These are phyloP conservation scores for Meira nashicola DNA, from an alignment of 1,284 basidiomycete genomes.

Conservation along the genomic window DNA sequence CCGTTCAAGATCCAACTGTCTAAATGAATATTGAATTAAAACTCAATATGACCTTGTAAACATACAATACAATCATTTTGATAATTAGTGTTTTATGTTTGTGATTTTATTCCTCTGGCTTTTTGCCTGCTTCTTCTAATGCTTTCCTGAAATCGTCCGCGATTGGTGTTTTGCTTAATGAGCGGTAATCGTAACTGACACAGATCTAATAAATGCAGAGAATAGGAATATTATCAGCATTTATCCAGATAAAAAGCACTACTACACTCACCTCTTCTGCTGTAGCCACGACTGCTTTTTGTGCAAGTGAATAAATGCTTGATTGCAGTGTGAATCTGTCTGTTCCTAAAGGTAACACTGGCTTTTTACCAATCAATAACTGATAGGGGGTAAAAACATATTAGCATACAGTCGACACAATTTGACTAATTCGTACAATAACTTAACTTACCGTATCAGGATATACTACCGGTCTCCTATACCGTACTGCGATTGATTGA, in stretches of 20 bases:
- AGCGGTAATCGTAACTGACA: constrained; percentile 6
- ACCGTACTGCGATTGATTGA: constrained; percentile 2
- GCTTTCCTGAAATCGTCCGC: constrained; percentile 11
- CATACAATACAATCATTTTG: no score
- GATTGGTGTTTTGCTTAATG: constrained; percentile 9
- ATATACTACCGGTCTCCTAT: constrained; percentile 15
- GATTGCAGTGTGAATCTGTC: constrained; percentile 13
- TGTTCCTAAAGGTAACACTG: constrained; percentile 9
- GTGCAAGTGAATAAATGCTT: constrained; percentile 5
- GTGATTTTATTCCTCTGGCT: no score
- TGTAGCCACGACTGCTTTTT: constrained; percentile 14
- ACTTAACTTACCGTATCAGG: constrained; percentile 14
- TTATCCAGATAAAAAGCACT: no score
- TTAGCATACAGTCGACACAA: background rate
- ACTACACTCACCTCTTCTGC: constrained; percentile 7
- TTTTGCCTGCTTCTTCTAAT: background rate
- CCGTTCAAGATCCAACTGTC: constrained; percentile 30
- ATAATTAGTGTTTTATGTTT: no score
- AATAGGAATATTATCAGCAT: no score
- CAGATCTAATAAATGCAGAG: no score
- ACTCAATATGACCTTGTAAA: no score
- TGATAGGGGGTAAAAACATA: background rate
- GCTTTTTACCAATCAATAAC: constrained; percentile 9
- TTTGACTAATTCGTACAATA: no score
- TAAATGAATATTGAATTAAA: constrained; percentile 8